Base-by-base conservation (phyloP, 345 rosid genomes). In the Noccaea bulbosa region DNA sequence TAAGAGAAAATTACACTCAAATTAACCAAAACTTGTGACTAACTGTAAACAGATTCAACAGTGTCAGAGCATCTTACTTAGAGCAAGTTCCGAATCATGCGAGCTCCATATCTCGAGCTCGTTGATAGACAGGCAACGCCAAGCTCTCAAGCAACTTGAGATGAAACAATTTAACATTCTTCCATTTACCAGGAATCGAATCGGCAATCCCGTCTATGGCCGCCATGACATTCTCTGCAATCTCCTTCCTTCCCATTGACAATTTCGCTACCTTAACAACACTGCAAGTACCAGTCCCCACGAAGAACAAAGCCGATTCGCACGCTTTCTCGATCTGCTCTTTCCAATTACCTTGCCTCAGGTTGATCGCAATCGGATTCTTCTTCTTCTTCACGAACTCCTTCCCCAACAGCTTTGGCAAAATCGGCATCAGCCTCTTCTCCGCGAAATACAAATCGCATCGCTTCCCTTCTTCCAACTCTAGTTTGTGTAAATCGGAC, bases 101-200 rank as follows among this genome's bases (percentile, higher is more conserved):
- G 2, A 22, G 2, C 38, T 73, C 79, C 64, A 71, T 17, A 72
- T 72, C 86, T 3, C 82, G 82, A 56, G 70, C 71, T 0, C 76
- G 50, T 77, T 85, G 83, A 83, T 85, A 87, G 60, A 89, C 67
- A 16, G 96, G 96, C 56, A 90, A 74, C 5, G 96, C 96, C 82
- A 84, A 76, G 68, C 96, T 90, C 43, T 86, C 90, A 55, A 78
- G 70, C 84, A 90, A 70, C 71, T 90, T 90, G 64, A 87, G 11
- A 79, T 90, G 96, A 37, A 87, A 79, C 0, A 90, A 82, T 44
- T 85, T 81, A 38, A 87, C 66, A 54, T 79, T 86, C 11, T 79
- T 84, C 96, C 96, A 90, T 30, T 82, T 83, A 45, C 86, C 82
- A 8, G 93, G 96, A 63, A 86, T 81, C 64, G 77, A 58, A 37